Conservation (phyloP, 2,329 filamentous ascomycete species). For the Penicillium concentricum region DNA sequence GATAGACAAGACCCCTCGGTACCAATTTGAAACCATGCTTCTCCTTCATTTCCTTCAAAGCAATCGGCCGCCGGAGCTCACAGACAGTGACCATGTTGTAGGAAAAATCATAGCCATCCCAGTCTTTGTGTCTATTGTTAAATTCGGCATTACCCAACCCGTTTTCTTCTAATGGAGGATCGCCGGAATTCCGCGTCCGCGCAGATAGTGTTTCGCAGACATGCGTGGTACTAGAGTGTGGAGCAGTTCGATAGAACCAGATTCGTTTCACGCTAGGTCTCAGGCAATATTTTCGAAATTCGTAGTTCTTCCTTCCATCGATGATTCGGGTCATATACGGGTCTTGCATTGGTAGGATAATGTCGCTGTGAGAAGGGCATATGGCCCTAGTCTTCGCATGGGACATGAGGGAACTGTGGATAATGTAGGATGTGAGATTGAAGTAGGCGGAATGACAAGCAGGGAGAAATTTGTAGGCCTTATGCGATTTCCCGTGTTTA, state of each 20-base stretch:
- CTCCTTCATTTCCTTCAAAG: not conserved
- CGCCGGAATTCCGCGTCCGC: not conserved
- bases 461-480: too few relatives aligned
- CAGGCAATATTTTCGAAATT: not conserved
- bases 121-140: not conserved
- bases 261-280: not conserved
- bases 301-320: slow-evolving; percentile 4
- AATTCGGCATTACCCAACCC: not conserved
- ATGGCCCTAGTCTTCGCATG: not conserved
- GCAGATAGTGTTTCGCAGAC: not conserved
- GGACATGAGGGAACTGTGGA: not conserved
- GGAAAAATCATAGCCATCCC: not conserved
- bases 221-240: not conserved
- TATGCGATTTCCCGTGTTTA: too few relatives aligned
- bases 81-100: not conserved
- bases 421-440: too few relatives aligned
- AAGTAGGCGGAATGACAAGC: too few relatives aligned
- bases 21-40: not conserved
- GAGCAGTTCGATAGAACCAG: not conserved
- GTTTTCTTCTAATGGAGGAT: not conserved
- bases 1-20: not conserved
- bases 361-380: not conserved
- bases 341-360: not conserved
- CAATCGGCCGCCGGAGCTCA: not conserved
- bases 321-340: not conserved